Base-by-base conservation (phyloP, 164 flowering plant species). In the Cinnamomum micranthum region DNA sequence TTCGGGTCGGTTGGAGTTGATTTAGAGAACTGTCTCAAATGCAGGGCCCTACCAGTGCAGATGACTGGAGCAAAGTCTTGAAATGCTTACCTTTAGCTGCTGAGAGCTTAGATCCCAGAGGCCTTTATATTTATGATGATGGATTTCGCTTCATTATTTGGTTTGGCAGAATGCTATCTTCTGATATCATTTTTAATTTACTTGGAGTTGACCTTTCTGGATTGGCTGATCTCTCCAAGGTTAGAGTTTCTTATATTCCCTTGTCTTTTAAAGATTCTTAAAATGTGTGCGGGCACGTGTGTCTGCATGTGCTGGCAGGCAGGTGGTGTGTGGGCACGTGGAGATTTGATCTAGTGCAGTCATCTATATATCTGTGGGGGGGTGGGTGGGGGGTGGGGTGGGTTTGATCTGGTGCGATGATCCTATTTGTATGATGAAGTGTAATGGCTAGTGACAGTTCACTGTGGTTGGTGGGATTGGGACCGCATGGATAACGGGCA, bases 61-160 rank as follows among this genome's bases (percentile, higher is more conserved):
- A 85, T 74, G 95, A 89, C 64, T 73, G 80, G 5, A 78, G 78
- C 27, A 81, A 68, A 69, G 69, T 77, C 55, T 79, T 74, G 24
- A 85, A 81, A 76, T 84, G 86, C 72, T 76, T 91, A 28, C 95
- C 97, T 28, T 78, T 96, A 74, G 68, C 89, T 52, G 80, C 82
- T 14, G 93, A 87, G 68, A 91, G 91, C 84, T 87, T 96, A 72
- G 97, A 96, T 81, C 80, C 97, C 19, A 80, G 90, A 82, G 98
- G 98, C 64, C 88, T 96, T 62, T 96, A 90, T 86, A 60, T 96
- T 33, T 91, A 79, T 80, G 94, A 96, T 81, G 95, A 96, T 81
- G 99, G 99, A 73, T 85, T 96, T 67, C 88, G 92, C 68, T 91
- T 92, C 79, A 74, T 96, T 72, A 33, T 96, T 66, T 96, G 98